Percentiles rank a stretch among this genome's conserved stretches.
phyloP scores from a whole-genome alignment of 1,139 yeast species.

The Suhomyces maxii region DNA sequence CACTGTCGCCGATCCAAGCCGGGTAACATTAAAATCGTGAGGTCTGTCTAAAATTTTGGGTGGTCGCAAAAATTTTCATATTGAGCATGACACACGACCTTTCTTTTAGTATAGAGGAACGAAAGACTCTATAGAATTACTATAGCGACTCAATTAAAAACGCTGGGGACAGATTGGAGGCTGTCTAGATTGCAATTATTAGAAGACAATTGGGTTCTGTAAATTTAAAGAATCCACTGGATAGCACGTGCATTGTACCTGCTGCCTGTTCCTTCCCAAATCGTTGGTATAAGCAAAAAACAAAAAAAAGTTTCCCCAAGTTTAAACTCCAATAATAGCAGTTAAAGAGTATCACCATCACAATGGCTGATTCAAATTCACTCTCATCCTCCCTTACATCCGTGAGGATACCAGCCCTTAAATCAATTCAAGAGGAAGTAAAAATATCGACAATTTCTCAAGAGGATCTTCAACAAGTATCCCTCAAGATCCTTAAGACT shows the following conservation, averaged over 20 bases:
- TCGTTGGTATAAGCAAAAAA: background rate
- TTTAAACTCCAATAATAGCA: background rate
- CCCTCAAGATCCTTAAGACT: conserved; percentile 40
- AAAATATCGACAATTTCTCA: conserved; percentile 17
- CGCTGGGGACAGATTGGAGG: no score
- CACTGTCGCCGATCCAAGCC: background rate
- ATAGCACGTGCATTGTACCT: background rate
- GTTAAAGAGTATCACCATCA: background rate
- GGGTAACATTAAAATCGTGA: conserved; percentile 3
- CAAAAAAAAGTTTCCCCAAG: background rate
- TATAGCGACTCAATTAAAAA: background rate
- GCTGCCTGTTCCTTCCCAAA: background rate
- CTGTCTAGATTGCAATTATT: background rate
- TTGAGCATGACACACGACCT: conserved; percentile 9
- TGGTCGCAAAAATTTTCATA: conserved; percentile 13
- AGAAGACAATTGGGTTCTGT: background rate
- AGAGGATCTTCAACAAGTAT: conserved; percentile 22
- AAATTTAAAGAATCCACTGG: background rate
- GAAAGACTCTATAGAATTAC: background rate
- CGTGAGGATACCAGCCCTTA: conserved; percentile 33
- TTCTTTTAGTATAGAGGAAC: background rate
- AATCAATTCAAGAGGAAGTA: conserved; percentile 17
- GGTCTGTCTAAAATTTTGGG: no score
- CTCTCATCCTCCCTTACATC: conserved; percentile 36
- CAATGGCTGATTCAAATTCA: conserved; percentile 26